Evolutionary conservation across 2,329 filamentous ascomycete genomes (phyloP), one percentile per base, ranked within the genome.

Genomic region (Arthrobotrys musiformis): DNA sequence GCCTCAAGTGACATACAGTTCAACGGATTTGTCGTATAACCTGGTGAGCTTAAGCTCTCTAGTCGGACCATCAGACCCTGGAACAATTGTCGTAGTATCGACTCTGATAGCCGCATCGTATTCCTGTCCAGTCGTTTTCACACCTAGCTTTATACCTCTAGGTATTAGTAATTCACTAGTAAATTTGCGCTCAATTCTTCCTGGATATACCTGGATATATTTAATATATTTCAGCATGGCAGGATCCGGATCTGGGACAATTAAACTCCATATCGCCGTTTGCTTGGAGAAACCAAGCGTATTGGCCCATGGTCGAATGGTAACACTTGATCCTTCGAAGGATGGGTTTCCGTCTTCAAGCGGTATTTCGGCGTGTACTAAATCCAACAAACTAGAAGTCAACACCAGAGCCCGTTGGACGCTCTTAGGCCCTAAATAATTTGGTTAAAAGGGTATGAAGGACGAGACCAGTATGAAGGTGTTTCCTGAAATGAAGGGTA

Each of bases 311-410:
- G 54, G 62, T 13, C 35, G 22, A 30, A 75, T 19, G 13, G 19
- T 42, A 40, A 75, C 6, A 15, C 17, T 33, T 17, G 63, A 69
- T 15, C n/a, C n/a, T 24, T 54, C 56, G 37, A 37, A 75, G 8
- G 15, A 28, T 6, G 17, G 24, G 19, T 19, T 28, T 9, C 58
- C 54, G 11, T 54, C 40, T 3, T 46, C 40, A 35, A 40, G 5
- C 2, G 70, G 70, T 15, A 75, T 63, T 8, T 75, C 70, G 24
- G 56, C 63, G 42, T 69, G 63, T 30, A 69, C 70, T 75, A 60
- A 28, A 2, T 26, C n/a, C 35, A 61, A 54, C 8, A n/a, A 15
- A 7, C n/a, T n/a, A n/a, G n/a, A 40, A 60, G 3, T 7, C 24
- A 30, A 35, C 11, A 37, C n/a, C 6, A 2, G n/a, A n/a, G n/a